Evolutionary conservation across 257 asterid species (phyloP).

Genomic region (Penstemon davidsonii): DNA sequence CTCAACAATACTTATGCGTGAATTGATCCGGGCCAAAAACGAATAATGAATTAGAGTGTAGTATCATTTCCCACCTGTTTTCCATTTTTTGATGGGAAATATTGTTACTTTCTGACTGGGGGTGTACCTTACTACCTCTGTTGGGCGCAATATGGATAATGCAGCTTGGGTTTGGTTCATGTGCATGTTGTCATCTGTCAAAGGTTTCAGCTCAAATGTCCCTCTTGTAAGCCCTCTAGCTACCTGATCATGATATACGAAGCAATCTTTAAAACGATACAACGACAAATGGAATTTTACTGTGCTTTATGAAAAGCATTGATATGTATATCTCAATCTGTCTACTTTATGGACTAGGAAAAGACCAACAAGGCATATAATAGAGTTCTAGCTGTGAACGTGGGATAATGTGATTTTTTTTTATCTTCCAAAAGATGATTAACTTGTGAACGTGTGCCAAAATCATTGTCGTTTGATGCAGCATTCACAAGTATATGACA

Average conservation of each 20-base stretch:
- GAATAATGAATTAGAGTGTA: background rate
- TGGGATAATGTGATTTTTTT: background rate
- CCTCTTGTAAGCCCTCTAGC: conserved; percentile 87
- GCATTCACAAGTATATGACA: background rate
- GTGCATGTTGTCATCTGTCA: conserved; percentile 48
- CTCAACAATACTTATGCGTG: too few relatives aligned
- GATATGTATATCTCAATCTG: too few relatives aligned
- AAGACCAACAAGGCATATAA: background rate
- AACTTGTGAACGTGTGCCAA: too few relatives aligned
- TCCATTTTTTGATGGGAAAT: conserved; percentile 72
- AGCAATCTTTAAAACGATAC: background rate
- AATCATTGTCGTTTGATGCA: background rate
- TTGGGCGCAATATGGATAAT: conserved; percentile 49
- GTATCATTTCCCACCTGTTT: conserved; percentile 53
- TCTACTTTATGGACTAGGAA: background rate
- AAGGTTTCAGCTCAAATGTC: conserved; percentile 69
- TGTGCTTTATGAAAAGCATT: too few relatives aligned
- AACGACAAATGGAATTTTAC: too few relatives aligned
- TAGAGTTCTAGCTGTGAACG: background rate
- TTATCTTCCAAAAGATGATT: background rate
- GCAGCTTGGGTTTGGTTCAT: conserved; percentile 39
- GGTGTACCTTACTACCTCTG: conserved; percentile 43
- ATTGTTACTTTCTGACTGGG: conserved; percentile 55
- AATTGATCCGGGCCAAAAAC: too few relatives aligned
- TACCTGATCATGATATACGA: conserved; percentile 50